These are phyloP conservation scores for Trifolium fragiferum DNA, from an alignment of 306 rosid genomes.

Conservation along the genomic window DNA sequence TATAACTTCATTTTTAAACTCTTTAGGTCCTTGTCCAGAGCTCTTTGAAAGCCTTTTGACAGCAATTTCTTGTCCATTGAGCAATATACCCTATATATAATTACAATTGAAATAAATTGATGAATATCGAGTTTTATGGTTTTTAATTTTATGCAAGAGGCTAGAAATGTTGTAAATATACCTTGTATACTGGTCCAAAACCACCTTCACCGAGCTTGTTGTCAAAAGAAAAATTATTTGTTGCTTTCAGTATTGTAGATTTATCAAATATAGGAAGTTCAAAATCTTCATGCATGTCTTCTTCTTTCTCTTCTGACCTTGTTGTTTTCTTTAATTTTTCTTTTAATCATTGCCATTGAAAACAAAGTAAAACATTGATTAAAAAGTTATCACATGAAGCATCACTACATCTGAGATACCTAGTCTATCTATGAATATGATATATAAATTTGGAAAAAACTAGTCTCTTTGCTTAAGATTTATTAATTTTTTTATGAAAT, in stretches of 20 bases:
- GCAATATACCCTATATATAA: not conserved
- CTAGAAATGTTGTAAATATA: too few species aligned
- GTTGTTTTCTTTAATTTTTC: not conserved
- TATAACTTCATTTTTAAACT: not conserved
- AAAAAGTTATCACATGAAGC: not conserved
- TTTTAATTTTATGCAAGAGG: too few species aligned
- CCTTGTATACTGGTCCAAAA: not conserved
- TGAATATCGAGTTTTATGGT: too few species aligned
- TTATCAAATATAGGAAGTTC: not conserved
- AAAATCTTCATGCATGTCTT: not conserved
- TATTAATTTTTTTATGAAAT: too few species aligned
- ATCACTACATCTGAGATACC: too few species aligned
- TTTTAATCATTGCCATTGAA: not conserved
- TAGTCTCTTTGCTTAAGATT: too few species aligned
- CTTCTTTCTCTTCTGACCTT: not conserved
- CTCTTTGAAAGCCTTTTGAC: not conserved
- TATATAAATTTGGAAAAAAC: too few species aligned
- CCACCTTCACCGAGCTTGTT: not conserved
- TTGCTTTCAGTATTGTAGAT: not conserved
- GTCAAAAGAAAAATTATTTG: not conserved
- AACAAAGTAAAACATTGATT: not conserved
- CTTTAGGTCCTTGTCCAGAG: not conserved
- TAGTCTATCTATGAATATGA: too few species aligned
- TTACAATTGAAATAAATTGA: too few species aligned
- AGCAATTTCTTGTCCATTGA: not conserved